Evolutionary conservation across 208 protist species (phyloP), one percentile per base, ranked within the genome.

Genomic region (Endotrypanum monterogeii): DNA sequence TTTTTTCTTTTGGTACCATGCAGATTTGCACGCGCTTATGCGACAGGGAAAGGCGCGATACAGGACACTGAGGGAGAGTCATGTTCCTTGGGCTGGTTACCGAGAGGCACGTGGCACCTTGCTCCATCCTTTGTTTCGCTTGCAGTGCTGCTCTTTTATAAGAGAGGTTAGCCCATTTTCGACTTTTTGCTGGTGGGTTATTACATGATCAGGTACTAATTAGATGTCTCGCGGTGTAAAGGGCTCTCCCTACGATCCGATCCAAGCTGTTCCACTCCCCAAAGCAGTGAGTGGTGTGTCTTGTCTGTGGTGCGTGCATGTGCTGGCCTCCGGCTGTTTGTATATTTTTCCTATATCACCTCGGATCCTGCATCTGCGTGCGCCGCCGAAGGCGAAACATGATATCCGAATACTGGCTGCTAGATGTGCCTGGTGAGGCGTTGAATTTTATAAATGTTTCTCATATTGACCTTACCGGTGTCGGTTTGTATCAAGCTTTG

Each of bases 241-340:
- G 25, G 32, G 62, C 28, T 23, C n/a, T 12, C 46, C n/a, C 20
- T 46, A 57, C 9, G 46, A 7, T 18, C 20, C 41, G 5, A 58
- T 30, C 1, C 18, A 18, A 56, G 66, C 46, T 57, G 23, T 28
- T 0, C 3, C 8, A 12, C 69, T 80, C 1, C 76, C 76, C 12
- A 69, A 71, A 8, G 69, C 69, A 20, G 76, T 71, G 18, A 35
- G 71, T 11, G 52, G 74, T 12, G 69, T 69, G 32, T 80, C n/a
- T n/a, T n/a, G n/a, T n/a, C n/a, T n/a, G n/a, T n/a, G n/a, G n/a
- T n/a, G n/a, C n/a, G n/a, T n/a, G n/a, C n/a, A n/a, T n/a, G 25
- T 9, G 6, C 30, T 70, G 46, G 5, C 30, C 12, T 7, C 32
- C 58, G 3, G 37, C 16, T 20, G 50, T 54, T 54, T 54, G 6